phyloP scores from a whole-genome alignment of 352 stramenopile species.

The Phytophthora gonapodyides region DNA sequence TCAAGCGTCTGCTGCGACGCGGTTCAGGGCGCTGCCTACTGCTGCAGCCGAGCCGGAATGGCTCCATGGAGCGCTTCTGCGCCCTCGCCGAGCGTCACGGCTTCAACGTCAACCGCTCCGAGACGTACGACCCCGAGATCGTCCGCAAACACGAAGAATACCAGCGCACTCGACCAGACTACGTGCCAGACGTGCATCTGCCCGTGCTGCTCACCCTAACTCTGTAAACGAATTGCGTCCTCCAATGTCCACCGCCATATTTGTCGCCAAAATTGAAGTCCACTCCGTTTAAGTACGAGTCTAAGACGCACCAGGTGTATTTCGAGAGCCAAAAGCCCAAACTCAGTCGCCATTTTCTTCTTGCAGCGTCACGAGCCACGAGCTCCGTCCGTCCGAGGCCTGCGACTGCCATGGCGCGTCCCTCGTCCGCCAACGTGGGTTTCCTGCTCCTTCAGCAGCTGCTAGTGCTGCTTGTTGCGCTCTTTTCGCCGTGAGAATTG shows the following conservation, averaged over 20 bases:
- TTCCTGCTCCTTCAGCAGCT: neutral
- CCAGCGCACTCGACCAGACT: slow-evolving; percentile 43
- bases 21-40: slow-evolving; percentile 61
- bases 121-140: slow-evolving; percentile 54
- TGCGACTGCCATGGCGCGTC: slow-evolving; percentile 27
- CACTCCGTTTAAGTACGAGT: slow-evolving; percentile 17
- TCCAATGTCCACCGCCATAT: slow-evolving; percentile 5
- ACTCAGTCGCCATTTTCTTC: slow-evolving; percentile 18
- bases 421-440: slow-evolving; percentile 26
- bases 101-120: slow-evolving; percentile 40
- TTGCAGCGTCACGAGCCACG: slow-evolving; percentile 7
- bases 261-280: slow-evolving; percentile 25
- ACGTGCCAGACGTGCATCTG: slow-evolving; percentile 73
- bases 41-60: slow-evolving; percentile 72
- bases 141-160: slow-evolving; percentile 43
- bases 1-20: slow-evolving; percentile 57
- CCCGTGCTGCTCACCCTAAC: slow-evolving; percentile 58
- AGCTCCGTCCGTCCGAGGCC: neutral
- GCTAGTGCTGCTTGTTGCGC: neutral
- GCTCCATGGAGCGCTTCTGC: slow-evolving; percentile 81
- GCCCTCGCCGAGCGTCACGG: slow-evolving; percentile 44
- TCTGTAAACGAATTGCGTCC: slow-evolving; percentile 8
- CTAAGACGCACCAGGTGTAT: slow-evolving; percentile 12
- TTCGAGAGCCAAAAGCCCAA: slow-evolving; percentile 12
- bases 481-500: neutral